These are phyloP conservation scores for Cucurbita moschata DNA, from an alignment of 306 rosid species.

Conservation along the genomic window DNA sequence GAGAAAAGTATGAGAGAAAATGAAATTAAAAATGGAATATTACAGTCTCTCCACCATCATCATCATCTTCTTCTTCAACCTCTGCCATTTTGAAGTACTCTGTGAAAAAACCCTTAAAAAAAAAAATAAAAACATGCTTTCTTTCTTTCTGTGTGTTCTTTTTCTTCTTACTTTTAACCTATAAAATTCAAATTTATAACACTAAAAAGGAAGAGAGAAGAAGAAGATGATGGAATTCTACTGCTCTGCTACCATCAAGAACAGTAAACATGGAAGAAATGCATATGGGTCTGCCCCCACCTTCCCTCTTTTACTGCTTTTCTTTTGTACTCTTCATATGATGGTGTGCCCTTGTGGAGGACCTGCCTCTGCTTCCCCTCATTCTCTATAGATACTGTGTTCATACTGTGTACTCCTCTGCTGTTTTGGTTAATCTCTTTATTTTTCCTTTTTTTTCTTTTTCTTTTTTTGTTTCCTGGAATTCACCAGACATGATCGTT, in stretches of 20 bases:
- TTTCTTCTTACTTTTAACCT: conserved; percentile 20
- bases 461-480: neutral
- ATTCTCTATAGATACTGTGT: conserved; percentile 5
- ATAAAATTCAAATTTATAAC: conserved; percentile 58
- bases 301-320: conserved; percentile 16
- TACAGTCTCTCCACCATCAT: conserved; percentile 15
- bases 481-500: conserved; percentile 3
- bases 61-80: neutral
- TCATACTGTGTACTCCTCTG: neutral
- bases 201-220: conserved; percentile 18
- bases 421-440: neutral
- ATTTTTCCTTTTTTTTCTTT: too few species aligned
- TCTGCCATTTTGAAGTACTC: conserved; percentile 13
- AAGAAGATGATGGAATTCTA: conserved; percentile 18
- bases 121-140: neutral
- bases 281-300: conserved; percentile 26
- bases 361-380: neutral
- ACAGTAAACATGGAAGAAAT: conserved; percentile 23
- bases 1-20: neutral
- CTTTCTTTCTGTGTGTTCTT: conserved; percentile 5
- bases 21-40: conserved; percentile 7
- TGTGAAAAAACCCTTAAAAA: conserved; percentile 1
- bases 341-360: conserved; percentile 13
- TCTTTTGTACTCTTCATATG: conserved; percentile 35
- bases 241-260: conserved; percentile 18